Evolutionary conservation across 257 asterid species (phyloP).

Genomic region (Przewalskia tangutica): DNA sequence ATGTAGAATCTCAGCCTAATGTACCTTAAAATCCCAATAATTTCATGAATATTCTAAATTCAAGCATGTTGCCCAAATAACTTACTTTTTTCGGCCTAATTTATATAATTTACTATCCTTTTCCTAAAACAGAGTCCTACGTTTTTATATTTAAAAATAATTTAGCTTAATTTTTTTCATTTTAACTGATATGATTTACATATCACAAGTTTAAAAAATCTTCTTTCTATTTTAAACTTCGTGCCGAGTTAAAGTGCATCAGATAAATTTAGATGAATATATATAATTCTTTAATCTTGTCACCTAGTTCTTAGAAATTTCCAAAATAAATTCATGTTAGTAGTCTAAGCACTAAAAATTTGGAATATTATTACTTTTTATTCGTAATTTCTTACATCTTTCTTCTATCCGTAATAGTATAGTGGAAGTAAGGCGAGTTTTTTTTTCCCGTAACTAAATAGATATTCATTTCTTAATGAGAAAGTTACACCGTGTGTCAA

Average conservation of each 20-base stretch:
- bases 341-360: not conserved
- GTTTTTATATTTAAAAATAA: too few relatives aligned
- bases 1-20: not conserved
- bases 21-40: not conserved
- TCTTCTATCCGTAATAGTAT: not conserved
- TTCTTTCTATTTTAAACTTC: too few relatives aligned
- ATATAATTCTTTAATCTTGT: not conserved
- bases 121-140: too few relatives aligned
- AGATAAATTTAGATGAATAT: not conserved
- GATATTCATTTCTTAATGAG: not conserved
- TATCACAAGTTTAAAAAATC: too few relatives aligned
- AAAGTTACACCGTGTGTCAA: too few relatives aligned
- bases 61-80: too few relatives aligned
- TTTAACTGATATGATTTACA: too few relatives aligned
- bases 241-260: too few relatives aligned
- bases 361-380: not conserved
- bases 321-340: not conserved
- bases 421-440: not conserved
- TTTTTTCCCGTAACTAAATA: not conserved
- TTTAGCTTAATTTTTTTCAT: too few relatives aligned
- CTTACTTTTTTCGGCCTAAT: too few relatives aligned
- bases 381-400: not conserved
- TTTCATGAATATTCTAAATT: too few relatives aligned
- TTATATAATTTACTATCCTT: too few relatives aligned
- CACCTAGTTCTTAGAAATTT: not conserved